Conservation (phyloP, 78 protist species). For the Anaeramoeba ignava region DNA sequence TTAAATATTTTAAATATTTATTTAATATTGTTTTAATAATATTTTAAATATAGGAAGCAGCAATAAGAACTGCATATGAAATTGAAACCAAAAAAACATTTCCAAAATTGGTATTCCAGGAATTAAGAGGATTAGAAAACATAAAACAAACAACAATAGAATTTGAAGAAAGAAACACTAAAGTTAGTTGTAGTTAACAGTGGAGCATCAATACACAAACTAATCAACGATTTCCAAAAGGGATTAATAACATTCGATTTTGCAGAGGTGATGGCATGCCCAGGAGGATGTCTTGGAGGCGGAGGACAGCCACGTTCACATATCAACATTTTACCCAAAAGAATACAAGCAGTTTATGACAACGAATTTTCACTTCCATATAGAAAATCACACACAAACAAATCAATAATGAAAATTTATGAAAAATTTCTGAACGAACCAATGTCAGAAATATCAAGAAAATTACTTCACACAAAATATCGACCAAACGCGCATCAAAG, state of each 20-base stretch:
- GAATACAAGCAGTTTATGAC: neutral
- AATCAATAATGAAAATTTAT: neutral
- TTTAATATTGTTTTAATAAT: no score
- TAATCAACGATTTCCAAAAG: neutral
- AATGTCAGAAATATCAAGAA: neutral
- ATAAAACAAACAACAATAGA: conserved; percentile 25
- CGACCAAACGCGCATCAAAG: neutral
- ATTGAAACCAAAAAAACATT: neutral
- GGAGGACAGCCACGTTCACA: conserved; percentile 26
- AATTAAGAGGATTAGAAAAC: conserved; percentile 8
- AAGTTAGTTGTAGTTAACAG: conserved; percentile 18
- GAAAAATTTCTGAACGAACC: neutral
- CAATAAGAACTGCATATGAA: conserved; percentile 15
- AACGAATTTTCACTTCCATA: neutral
- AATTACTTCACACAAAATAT: neutral
- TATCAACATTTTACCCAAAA: neutral
- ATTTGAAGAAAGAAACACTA: neutral
- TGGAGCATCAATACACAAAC: neutral
- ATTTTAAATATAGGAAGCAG: no score
- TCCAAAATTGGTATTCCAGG: conserved; percentile 1
- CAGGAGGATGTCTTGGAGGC: conserved; percentile 40
- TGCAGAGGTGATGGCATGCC: conserved; percentile 43
- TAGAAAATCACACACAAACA: neutral
- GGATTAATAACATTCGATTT: conserved; percentile 9
- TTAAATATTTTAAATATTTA: no score